These are phyloP conservation scores for Mucor indicus DNA, from an alignment of 371 early-diverging fungal genomes.

Conservation along the genomic window DNA sequence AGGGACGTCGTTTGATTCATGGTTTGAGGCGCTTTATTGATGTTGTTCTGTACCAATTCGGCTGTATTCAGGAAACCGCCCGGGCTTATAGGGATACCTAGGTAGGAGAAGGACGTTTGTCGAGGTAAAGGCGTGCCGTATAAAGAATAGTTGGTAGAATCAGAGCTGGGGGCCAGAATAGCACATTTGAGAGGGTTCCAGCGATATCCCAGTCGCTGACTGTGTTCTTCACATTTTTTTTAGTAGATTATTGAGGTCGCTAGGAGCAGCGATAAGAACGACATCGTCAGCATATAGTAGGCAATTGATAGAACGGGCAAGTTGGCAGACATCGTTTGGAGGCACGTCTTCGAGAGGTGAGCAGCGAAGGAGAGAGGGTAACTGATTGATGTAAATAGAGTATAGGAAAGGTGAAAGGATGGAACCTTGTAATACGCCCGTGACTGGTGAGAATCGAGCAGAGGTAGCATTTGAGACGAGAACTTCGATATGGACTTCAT, in stretches of 20 bases:
- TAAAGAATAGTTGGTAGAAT: too few species aligned
- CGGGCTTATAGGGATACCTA: too few species aligned
- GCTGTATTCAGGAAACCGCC: too few species aligned
- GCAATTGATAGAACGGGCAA: not conserved
- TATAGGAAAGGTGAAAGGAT: conserved; percentile 21
- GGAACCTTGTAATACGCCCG: conserved; percentile 29
- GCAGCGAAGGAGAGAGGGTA: conserved; percentile 8
- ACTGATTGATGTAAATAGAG: conserved; percentile 22
- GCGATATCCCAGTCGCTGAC: not conserved
- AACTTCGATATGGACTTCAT: conserved; percentile 11
- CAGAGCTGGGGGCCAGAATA: too few species aligned
- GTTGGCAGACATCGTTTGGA: not conserved
- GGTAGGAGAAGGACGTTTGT: too few species aligned
- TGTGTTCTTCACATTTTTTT: conserved; percentile 6
- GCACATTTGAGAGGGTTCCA: conserved; percentile 9
- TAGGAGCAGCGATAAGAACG: not conserved
- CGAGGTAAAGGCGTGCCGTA: too few species aligned
- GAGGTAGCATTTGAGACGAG: not conserved
- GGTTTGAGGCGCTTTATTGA: too few species aligned
- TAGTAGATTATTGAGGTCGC: not conserved
- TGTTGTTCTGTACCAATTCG: too few species aligned
- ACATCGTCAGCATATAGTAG: conserved; percentile 8
- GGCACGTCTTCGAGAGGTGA: not conserved
- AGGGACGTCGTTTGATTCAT: too few species aligned
- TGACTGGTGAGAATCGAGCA: conserved; percentile 1